Conservation (phyloP, 140 eudicot species). For the Oenanthe javanica region DNA sequence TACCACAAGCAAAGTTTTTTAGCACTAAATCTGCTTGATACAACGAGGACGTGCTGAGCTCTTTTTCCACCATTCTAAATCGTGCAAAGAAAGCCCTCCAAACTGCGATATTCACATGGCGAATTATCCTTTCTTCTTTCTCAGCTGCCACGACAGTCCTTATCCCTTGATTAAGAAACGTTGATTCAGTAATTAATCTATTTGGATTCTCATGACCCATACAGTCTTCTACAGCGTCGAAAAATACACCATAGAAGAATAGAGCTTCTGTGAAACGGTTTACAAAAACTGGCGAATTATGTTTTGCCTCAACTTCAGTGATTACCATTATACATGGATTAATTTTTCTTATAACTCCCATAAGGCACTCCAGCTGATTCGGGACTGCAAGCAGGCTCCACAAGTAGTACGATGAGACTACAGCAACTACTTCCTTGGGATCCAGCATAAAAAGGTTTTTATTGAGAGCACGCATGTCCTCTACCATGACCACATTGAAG, state of each 20-base stretch:
- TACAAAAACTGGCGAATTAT: constrained; percentile 45
- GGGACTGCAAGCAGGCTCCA: constrained; percentile 25
- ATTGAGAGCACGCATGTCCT: constrained; percentile 17
- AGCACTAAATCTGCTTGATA: constrained; percentile 19
- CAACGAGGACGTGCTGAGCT: constrained; percentile 15
- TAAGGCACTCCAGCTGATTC: constrained; percentile 16
- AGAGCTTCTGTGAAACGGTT: constrained; percentile 52
- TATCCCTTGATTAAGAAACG: constrained; percentile 25
- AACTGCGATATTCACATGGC: constrained; percentile 22
- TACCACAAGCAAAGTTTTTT: constrained; percentile 18
- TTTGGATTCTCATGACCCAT: constrained; percentile 27
- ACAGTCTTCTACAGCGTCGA: constrained; percentile 36
- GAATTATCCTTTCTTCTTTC: constrained; percentile 16
- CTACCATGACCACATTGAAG: constrained; percentile 21
- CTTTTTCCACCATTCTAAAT: constrained; percentile 41
- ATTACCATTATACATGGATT: constrained; percentile 40
- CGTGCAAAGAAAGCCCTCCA: constrained; percentile 33
- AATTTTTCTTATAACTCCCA: constrained; percentile 17
- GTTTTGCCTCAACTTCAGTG: constrained; percentile 29
- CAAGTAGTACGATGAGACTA: constrained; percentile 7
- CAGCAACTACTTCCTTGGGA: constrained; percentile 17
- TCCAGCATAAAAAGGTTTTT: constrained; percentile 13
- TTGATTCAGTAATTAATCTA: constrained; percentile 25
- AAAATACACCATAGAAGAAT: constrained; percentile 37
- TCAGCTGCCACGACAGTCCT: constrained; percentile 23